Percentiles rank a stretch among this genome's conserved stretches.
phyloP scores from a whole-genome alignment of 176 grass and related monocot genomes.

The Alopecurus myosuroides region DNA sequence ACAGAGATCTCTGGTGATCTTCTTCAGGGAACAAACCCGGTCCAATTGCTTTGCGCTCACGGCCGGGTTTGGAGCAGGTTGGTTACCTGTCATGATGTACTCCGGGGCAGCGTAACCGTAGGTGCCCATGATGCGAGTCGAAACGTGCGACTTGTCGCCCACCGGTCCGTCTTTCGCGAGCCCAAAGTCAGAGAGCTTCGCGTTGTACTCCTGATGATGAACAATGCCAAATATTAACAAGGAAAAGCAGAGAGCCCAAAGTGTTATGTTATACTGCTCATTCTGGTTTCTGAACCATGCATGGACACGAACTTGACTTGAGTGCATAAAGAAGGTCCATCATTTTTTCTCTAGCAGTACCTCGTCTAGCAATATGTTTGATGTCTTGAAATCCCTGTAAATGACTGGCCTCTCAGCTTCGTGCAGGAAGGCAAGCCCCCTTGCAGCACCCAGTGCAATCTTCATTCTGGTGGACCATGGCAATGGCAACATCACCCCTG shows the following conservation, averaged over 20 bases:
- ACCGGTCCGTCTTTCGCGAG: constrained; percentile 84
- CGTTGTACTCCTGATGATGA: constrained; percentile 62
- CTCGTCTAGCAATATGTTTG: constrained; percentile 77
- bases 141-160: constrained; percentile 82
- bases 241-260: neutral
- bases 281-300: neutral
- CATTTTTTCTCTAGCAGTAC: constrained; percentile 25
- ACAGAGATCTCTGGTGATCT: neutral
- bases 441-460: constrained; percentile 64
- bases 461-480: constrained; percentile 73
- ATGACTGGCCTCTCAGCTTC: constrained; percentile 76
- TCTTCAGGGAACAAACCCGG: neutral
- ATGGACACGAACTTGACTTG: neutral
- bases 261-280: neutral
- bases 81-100: constrained; percentile 81
- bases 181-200: constrained; percentile 85
- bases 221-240: neutral
- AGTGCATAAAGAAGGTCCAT: neutral
- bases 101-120: constrained; percentile 87
- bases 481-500: constrained; percentile 49
- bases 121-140: constrained; percentile 87
- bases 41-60: neutral
- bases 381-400: constrained; percentile 82
- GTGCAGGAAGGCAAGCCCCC: constrained; percentile 75
- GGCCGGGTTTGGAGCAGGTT: neutral